A percentile compares a stretch with the other conserved stretches of the same genome.
These are phyloP conservation scores for Pseudohalonectria lignicola DNA, from an alignment of 2,329 filamentous ascomycete genomes.

Conservation along the genomic window DNA sequence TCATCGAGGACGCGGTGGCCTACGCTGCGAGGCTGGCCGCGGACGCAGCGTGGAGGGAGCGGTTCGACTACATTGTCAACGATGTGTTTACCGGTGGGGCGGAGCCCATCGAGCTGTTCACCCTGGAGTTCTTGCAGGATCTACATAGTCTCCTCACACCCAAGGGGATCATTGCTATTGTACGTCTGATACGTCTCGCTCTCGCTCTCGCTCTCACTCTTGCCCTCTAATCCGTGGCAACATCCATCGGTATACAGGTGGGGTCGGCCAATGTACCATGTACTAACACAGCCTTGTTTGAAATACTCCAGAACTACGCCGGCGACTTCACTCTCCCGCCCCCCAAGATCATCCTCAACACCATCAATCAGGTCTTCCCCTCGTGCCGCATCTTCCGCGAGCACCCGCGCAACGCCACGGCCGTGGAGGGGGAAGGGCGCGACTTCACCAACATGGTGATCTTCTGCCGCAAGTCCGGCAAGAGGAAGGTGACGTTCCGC, in stretches of 20 bases:
- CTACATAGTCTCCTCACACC: slow-evolving; percentile 62
- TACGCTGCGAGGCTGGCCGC: slow-evolving; percentile 43
- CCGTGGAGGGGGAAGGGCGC: slow-evolving; percentile 26
- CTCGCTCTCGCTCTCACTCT: slow-evolving; percentile 3
- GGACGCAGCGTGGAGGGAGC: slow-evolving; percentile 25
- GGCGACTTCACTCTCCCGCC: slow-evolving; percentile 73
- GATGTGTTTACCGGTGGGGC: slow-evolving; percentile 97
- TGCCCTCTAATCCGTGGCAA: background rate
- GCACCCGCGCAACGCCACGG: slow-evolving; percentile 36
- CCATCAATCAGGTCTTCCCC: slow-evolving; percentile 75
- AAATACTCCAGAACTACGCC: slow-evolving; percentile 82
- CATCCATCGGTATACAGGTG: too few relatives aligned
- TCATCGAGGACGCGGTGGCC: slow-evolving; percentile 71
- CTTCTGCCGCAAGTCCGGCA: slow-evolving; percentile 65
- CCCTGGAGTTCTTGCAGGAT: slow-evolving; percentile 66
- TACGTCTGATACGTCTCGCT: slow-evolving; percentile 34
- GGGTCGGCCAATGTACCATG: too few relatives aligned
- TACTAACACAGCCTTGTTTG: too few relatives aligned
- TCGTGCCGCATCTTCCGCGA: slow-evolving; percentile 88
- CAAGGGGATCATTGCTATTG: slow-evolving; percentile 78
- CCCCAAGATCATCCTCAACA: slow-evolving; percentile 68
- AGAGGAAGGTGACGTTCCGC: slow-evolving; percentile 50
- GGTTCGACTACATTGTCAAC: slow-evolving; percentile 89
- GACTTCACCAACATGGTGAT: slow-evolving; percentile 96
- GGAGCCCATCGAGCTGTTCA: slow-evolving; percentile 83